A percentile compares a stretch with the other conserved stretches of the same genome.
phyloP scores from a whole-genome alignment of 2,329 filamentous ascomycete genomes.

The Pseudogymnoascus sp. region DNA sequence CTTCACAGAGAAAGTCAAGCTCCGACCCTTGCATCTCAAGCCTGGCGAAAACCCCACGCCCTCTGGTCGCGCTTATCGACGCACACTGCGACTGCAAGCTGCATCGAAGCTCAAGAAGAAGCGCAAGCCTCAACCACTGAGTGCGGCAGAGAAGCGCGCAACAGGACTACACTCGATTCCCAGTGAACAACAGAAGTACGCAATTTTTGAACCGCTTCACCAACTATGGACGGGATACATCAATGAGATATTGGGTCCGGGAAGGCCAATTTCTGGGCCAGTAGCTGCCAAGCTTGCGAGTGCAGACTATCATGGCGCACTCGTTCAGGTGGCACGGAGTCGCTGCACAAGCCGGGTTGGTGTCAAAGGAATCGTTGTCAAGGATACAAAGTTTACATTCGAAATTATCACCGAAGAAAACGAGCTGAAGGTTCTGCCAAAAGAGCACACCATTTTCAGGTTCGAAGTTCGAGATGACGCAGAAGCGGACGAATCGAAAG shows the following conservation, averaged over 20 bases:
- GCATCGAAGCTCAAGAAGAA: slow-evolving; percentile 36
- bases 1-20: slow-evolving; percentile 74
- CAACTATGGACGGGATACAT: slow-evolving; percentile 79
- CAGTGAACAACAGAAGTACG: slow-evolving; percentile 59
- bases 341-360: slow-evolving; percentile 76
- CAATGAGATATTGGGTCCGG: slow-evolving; percentile 64
- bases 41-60: slow-evolving; percentile 48
- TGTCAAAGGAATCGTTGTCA: slow-evolving; percentile 75
- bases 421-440: slow-evolving; percentile 71
- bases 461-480: slow-evolving; percentile 48
- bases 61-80: slow-evolving; percentile 48
- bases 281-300: slow-evolving; percentile 70
- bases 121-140: slow-evolving; percentile 59
- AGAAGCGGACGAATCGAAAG: slow-evolving; percentile 17
- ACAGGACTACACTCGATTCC: slow-evolving; percentile 70
- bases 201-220: slow-evolving; percentile 70
- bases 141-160: slow-evolving; percentile 67
- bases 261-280: slow-evolving; percentile 22
- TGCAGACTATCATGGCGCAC: slow-evolving; percentile 86
- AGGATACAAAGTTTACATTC: slow-evolving; percentile 80
- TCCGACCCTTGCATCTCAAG: slow-evolving; percentile 71
- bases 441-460: slow-evolving; percentile 80
- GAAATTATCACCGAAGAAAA: slow-evolving; percentile 70
- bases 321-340: slow-evolving; percentile 74
- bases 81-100: slow-evolving; percentile 26